Base-by-base conservation (phyloP, 1,284 basidiomycete species). In the Microbotryomycetes sp. region DNA sequence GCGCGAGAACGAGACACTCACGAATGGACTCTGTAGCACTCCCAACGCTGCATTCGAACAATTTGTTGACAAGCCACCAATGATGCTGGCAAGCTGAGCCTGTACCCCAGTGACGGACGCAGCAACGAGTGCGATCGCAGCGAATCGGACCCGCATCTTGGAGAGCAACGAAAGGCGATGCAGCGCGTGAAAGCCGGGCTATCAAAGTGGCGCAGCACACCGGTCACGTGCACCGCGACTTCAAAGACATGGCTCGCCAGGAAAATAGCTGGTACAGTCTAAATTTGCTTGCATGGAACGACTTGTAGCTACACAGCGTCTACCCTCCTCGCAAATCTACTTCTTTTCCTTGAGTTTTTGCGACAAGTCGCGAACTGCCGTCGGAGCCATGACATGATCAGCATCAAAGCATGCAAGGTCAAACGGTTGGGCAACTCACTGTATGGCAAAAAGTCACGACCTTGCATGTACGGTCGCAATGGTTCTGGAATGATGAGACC, bases 381-480 rank as follows among this genome's bases (percentile, higher is more conserved):
- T 16, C 49, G 36, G 36, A 19, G 12, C 9, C 36, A 9, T 12
- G 36, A 19, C 36, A 42, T 19, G 12, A 19, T 42, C 36, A 42
- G 36, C 36, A 9, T 42, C 36, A 42, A 42, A 42, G 19, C 9
- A 42, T 42, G 9, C 36, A 42, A 19, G 22, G 50, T 12, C 26
- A n/a, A 15, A 52, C 23, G 50, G 25, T 16, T n/a, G n/a, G 15
- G 26, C n/a, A 6, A 52, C 50, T 52, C 50, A 52, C 50, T 83
- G 80, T 83, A 98, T 22, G 92, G 92, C 58, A 98, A 75, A 80
- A 97, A 96, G 22, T 90, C 88, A 22, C 93, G 84, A 3, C 94
- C 94, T 74, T 90, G 87, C 91, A 98, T 93, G 78, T 97, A 97
- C 49, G 92, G 91, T 68, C 86, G 84, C 36, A 97, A 81, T 0